Evolutionary conservation across 371 early-diverging fungal genomes (phyloP).

Genomic region (Apophysomyces sp.): DNA sequence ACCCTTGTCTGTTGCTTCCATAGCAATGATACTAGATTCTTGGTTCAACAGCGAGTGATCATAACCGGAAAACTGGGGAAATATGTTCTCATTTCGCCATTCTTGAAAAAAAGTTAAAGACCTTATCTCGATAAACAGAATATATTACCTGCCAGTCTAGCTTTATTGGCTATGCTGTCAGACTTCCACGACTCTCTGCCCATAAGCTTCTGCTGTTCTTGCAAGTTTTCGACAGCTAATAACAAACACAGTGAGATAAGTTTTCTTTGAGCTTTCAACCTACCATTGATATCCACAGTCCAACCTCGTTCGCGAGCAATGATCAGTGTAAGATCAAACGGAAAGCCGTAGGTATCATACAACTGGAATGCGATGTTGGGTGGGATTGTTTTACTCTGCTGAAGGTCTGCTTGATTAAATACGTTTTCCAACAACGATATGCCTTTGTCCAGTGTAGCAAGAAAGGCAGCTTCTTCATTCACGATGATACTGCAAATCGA

Average conservation of each 20-base stretch:
- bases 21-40: slow-evolving; percentile 51
- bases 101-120: slow-evolving; percentile 15
- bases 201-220: slow-evolving; percentile 52
- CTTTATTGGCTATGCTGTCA: slow-evolving; percentile 25
- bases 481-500: slow-evolving; percentile 55
- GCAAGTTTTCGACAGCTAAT: slow-evolving; percentile 51
- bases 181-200: slow-evolving; percentile 62
- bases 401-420: slow-evolving; percentile 46
- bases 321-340: slow-evolving; percentile 68
- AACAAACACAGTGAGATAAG: background rate
- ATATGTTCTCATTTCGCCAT: slow-evolving; percentile 39
- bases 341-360: slow-evolving; percentile 80
- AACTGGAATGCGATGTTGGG: slow-evolving; percentile 65
- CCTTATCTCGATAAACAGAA: background rate
- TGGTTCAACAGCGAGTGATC: slow-evolving; percentile 43
- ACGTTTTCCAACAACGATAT: slow-evolving; percentile 57
- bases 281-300: slow-evolving; percentile 61
- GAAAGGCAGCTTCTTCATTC: slow-evolving; percentile 71
- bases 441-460: slow-evolving; percentile 64
- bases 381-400: slow-evolving; percentile 35
- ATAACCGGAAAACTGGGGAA: slow-evolving; percentile 61
- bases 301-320: slow-evolving; percentile 75
- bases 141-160: slow-evolving; percentile 32
- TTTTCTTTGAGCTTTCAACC: background rate
- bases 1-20: slow-evolving; percentile 42